Evolutionary conservation across 2,329 filamentous ascomycete species (phyloP), one percentile per base, ranked within the genome.

Genomic region (Xylaria sp.): DNA sequence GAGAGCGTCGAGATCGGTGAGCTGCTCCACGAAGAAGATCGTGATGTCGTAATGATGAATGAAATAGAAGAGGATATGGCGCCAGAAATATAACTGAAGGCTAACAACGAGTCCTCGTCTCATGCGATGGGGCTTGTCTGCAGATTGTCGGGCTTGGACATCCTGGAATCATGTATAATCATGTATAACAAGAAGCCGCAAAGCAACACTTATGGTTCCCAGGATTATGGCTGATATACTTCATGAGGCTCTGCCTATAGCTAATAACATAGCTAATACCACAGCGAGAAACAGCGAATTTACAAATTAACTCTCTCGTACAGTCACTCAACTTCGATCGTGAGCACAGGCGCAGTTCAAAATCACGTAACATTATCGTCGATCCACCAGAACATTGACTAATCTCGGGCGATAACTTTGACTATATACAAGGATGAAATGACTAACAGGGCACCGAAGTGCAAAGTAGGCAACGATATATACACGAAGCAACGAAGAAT

Each of bases 1-100:
- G 85, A 90, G 65, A 92, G 91, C 74, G 85, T 84, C 67, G 80
- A 83, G 55, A 77, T 94, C 51, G 91, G 90, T 0, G 83, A 88
- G 69, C 78, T 91, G 66, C 71, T 94, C 56, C 84, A 92, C 67
- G 87, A 89, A 64, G 88, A 90, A 60, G 77, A 81, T 50, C 83
- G 85, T 56, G 87, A 89, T 70, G 75, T 84, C 45, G 78, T 87
- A 28, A 64, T 61, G 21, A 60, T 65, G 28, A 51, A 67, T n/a
- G 68, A 70, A 50, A 70, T 71, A 8, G 69, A 70, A 40, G 66
- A 74, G 33, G 68, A 71, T 17, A 25, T 33, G 1, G 37, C 45
- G n/a, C 21, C 33, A 42, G 28, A 57, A 28, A 15, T 19, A 3
- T 46, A 42, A 60, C 33, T 14, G 3, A 11, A n/a, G 37, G 37